These are phyloP conservation scores for Adansonia rubrostipa DNA, from an alignment of 441 rosid genomes.

Conservation along the genomic window DNA sequence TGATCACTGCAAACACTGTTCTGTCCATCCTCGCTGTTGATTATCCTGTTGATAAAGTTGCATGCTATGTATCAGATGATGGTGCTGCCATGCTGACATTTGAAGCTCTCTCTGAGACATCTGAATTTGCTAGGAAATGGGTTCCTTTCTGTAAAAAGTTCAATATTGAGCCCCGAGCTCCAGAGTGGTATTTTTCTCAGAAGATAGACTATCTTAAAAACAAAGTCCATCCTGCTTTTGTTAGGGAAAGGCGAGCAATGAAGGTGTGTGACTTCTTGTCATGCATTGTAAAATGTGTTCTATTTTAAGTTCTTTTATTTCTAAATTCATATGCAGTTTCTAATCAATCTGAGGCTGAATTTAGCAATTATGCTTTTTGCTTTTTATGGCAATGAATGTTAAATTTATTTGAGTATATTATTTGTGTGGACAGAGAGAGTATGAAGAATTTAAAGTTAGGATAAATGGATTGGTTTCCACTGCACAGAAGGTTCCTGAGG, in stretches of 20 bases:
- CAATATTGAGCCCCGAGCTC: conserved; percentile 76
- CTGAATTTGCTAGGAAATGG: conserved; percentile 82
- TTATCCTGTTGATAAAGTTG: conserved; percentile 75
- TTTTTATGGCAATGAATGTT: neutral
- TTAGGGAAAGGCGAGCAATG: conserved; percentile 72
- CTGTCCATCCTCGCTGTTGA: conserved; percentile 83
- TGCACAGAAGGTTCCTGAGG: conserved; percentile 84
- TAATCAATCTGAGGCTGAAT: conserved; percentile 1
- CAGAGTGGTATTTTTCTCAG: conserved; percentile 78
- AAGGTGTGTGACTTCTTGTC: conserved; percentile 50
- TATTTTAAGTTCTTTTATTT: neutral
- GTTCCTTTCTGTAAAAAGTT: conserved; percentile 81
- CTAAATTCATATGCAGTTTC: neutral
- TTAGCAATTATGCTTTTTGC: neutral
- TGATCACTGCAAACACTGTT: conserved; percentile 85
- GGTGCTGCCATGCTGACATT: conserved; percentile 92
- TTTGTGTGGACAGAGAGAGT: conserved; percentile 60
- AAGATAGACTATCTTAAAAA: conserved; percentile 78
- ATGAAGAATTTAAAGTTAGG: conserved; percentile 77
- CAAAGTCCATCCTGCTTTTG: conserved; percentile 75
- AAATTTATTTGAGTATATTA: neutral
- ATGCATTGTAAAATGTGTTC: neutral
- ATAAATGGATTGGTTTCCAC: conserved; percentile 76
- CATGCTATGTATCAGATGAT: conserved; percentile 86
- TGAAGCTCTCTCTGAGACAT: conserved; percentile 84